These are phyloP conservation scores for Nemania abortiva DNA, from an alignment of 2,329 filamentous ascomycete genomes.

Conservation along the genomic window DNA sequence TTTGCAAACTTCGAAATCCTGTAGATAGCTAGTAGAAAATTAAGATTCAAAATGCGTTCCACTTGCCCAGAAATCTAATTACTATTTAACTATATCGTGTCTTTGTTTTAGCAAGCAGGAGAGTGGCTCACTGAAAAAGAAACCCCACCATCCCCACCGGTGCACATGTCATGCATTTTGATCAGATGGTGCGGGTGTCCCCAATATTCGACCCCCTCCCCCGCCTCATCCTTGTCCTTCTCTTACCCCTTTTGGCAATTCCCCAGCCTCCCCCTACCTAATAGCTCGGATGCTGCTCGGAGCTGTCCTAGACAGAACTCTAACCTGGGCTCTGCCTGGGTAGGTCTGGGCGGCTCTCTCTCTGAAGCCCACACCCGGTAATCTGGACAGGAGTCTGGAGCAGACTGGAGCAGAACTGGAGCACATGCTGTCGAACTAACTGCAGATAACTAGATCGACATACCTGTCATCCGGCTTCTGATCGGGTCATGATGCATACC, in stretches of 20 bases:
- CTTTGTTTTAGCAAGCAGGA: neutral
- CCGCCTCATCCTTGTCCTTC: neutral
- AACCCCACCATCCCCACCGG: neutral
- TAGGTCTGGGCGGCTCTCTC: no score
- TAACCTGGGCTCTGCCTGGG: neutral
- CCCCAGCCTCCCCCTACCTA: neutral
- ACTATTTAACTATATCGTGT: no score
- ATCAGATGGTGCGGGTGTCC: conserved; percentile 12
- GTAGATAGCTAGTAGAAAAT: no score
- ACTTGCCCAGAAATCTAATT: no score
- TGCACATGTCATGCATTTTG: conserved; percentile 12
- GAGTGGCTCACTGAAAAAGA: neutral
- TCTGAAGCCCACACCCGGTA: neutral
- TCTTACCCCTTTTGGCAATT: neutral
- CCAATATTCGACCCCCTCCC: conserved; percentile 10
- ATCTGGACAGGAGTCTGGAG: neutral
- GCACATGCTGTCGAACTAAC: neutral
- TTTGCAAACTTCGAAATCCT: no score
- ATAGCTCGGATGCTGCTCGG: neutral
- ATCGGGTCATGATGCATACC: neutral
- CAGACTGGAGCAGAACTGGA: no score
- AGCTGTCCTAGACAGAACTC: neutral
- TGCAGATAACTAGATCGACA: neutral
- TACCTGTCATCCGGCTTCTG: neutral
- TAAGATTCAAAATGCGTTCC: no score